Percentiles rank a stretch among this genome's conserved stretches.
Conservation (phyloP, 345 rosid species). For the Eucalyptus shirleyi region DNA sequence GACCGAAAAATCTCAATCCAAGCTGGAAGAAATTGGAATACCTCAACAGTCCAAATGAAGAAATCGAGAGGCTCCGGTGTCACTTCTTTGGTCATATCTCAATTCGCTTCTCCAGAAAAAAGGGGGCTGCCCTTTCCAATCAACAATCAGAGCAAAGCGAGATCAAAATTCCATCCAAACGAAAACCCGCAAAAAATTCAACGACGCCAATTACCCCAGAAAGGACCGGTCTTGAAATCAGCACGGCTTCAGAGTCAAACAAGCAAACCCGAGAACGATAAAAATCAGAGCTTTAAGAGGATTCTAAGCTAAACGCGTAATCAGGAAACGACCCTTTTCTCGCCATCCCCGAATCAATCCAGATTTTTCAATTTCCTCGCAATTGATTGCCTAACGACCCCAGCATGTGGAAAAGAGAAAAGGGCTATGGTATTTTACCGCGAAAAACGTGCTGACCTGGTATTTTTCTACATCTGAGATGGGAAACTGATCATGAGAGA, state of each 20-base stretch:
- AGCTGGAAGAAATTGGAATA: background rate
- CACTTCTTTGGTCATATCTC: constrained; percentile 59
- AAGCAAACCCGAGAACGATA: background rate
- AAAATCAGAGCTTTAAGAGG: background rate
- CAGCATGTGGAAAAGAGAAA: background rate
- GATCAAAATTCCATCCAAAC: background rate
- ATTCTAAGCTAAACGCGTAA: background rate
- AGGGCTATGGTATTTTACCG: background rate
- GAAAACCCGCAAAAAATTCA: background rate
- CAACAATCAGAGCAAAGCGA: background rate
- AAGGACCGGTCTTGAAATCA: background rate
- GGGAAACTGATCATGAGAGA: background rate
- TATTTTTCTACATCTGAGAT: background rate
- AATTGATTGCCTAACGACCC: background rate
- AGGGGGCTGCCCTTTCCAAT: background rate
- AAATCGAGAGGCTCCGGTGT: constrained; percentile 98
- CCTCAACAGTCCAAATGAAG: constrained; percentile 99
- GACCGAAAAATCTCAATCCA: background rate
- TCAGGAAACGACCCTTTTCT: background rate
- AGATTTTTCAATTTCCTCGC: background rate
- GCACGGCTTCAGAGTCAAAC: background rate
- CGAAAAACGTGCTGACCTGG: background rate
- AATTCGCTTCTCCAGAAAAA: background rate
- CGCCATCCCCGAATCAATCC: background rate
- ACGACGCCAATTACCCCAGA: background rate